Evolutionary conservation across 345 rosid genomes (phyloP).

Genomic region (Pugionium dolabratum): DNA sequence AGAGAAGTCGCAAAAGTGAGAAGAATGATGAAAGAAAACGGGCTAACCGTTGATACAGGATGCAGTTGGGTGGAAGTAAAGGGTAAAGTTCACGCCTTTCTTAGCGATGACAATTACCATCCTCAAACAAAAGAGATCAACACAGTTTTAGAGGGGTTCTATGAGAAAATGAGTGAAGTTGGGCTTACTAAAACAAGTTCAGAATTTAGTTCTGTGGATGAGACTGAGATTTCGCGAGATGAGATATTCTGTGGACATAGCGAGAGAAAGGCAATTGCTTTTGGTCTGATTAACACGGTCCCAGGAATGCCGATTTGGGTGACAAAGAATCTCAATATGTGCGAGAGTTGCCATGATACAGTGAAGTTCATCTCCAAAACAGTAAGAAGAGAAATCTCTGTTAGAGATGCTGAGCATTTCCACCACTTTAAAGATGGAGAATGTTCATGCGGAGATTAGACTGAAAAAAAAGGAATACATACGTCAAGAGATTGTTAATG

Average conservation of each 20-base stretch:
- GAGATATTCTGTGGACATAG: conserved; percentile 85
- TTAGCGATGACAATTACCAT: conserved; percentile 62
- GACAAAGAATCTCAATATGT: conserved; percentile 76
- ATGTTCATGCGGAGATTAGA: conserved; percentile 74
- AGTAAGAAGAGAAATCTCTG: conserved; percentile 71
- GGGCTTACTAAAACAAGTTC: conserved; percentile 39
- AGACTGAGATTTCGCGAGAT: conserved; percentile 61
- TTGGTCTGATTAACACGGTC: conserved; percentile 63
- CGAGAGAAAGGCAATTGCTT: conserved; percentile 76
- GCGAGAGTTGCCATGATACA: conserved; percentile 67
- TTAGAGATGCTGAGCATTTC: conserved; percentile 76
- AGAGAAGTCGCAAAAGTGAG: conserved; percentile 66
- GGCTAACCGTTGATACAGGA: conserved; percentile 71
- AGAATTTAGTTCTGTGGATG: conserved; percentile 43
- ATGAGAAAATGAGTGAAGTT: conserved; percentile 55
- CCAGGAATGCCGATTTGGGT: conserved; percentile 78
- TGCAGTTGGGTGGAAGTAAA: conserved; percentile 88
- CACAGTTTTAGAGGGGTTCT: conserved; percentile 58
- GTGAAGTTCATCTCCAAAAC: conserved; percentile 67
- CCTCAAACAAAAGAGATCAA: conserved; percentile 60
- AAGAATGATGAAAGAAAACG: conserved; percentile 60
- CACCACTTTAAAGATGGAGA: conserved; percentile 79
- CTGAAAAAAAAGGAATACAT: conserved; percentile 4
- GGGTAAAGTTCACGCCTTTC: conserved; percentile 81
- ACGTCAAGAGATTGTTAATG: conserved; percentile 19